Evolutionary conservation across 1,284 basidiomycete genomes (phyloP).

Genomic region (Puccinia polysora): DNA sequence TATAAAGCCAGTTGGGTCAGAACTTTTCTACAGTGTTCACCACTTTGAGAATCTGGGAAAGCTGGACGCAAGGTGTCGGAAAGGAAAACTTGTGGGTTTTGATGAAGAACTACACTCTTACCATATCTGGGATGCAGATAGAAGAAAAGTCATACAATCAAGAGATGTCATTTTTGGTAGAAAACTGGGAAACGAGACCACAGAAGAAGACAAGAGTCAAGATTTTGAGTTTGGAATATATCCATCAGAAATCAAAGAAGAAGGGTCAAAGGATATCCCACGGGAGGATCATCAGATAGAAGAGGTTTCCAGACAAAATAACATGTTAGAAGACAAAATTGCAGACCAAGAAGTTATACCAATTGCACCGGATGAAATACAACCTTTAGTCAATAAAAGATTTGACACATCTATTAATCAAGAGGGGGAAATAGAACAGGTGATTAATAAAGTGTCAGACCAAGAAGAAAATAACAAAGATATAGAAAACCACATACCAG

Average conservation of each 20-base stretch:
- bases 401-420: neutral
- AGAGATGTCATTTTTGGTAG: neutral
- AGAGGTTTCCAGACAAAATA: neutral
- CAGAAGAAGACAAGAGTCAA: neutral
- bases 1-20: neutral
- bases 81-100: slow-evolving; percentile 3
- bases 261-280: neutral
- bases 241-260: neutral
- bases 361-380: too few species aligned
- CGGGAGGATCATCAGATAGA: neutral
- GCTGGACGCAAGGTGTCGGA: neutral
- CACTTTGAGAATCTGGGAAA: neutral
- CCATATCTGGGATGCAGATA: neutral
- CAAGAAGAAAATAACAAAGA: neutral
- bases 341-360: too few species aligned
- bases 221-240: neutral
- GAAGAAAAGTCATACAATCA: neutral
- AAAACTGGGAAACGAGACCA: neutral
- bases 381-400: too few species aligned
- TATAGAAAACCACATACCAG: neutral
- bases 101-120: neutral
- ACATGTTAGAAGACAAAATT: neutral
- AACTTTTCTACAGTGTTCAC: neutral
- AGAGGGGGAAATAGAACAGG: neutral
- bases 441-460: neutral